Percentiles rank a stretch among this genome's conserved stretches.
Evolutionary conservation across 148 eudicot genomes (phyloP).

Genomic region (Amaranthus hypochondriacus): DNA sequence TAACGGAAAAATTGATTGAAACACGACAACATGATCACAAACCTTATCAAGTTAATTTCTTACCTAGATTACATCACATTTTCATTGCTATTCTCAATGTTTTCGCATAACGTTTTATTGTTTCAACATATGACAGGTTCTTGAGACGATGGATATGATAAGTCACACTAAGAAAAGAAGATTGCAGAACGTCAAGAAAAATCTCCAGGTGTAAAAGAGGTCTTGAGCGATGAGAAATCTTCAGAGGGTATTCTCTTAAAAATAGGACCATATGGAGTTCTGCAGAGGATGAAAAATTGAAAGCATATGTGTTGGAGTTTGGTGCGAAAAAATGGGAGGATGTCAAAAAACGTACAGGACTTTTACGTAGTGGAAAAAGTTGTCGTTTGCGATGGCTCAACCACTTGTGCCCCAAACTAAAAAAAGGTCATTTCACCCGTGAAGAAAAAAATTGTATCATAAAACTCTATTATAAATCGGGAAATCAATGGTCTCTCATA

Average conservation of each 20-base stretch:
- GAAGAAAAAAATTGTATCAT: slow-evolving; percentile 79
- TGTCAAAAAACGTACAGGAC: slow-evolving; percentile 83
- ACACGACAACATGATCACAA: no score
- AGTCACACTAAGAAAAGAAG: slow-evolving; percentile 58
- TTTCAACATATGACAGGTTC: slow-evolving; percentile 2
- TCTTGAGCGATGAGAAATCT: slow-evolving; percentile 38
- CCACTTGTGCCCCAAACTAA: slow-evolving; percentile 88
- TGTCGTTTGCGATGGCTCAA: slow-evolving; percentile 97
- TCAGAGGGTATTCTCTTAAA: slow-evolving; percentile 44
- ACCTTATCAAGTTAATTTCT: no score
- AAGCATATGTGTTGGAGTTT: slow-evolving; percentile 70
- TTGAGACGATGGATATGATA: slow-evolving; percentile 44
- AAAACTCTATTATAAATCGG: slow-evolving; percentile 88
- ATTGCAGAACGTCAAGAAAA: slow-evolving; percentile 34
- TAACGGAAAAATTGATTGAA: no score
- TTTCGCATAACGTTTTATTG: no score
- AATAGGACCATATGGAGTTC: slow-evolving; percentile 93
- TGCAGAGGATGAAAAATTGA: slow-evolving; percentile 76
- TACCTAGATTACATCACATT: no score
- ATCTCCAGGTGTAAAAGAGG: slow-evolving; percentile 59
- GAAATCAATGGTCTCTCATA: slow-evolving; percentile 99
- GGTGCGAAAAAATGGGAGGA: slow-evolving; percentile 99
- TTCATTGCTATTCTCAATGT: no score
- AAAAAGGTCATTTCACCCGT: slow-evolving; percentile 75
- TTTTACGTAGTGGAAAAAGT: slow-evolving; percentile 90